phyloP scores from a whole-genome alignment of 1,284 basidiomycete species.

The Apiotrichum laibachii region DNA sequence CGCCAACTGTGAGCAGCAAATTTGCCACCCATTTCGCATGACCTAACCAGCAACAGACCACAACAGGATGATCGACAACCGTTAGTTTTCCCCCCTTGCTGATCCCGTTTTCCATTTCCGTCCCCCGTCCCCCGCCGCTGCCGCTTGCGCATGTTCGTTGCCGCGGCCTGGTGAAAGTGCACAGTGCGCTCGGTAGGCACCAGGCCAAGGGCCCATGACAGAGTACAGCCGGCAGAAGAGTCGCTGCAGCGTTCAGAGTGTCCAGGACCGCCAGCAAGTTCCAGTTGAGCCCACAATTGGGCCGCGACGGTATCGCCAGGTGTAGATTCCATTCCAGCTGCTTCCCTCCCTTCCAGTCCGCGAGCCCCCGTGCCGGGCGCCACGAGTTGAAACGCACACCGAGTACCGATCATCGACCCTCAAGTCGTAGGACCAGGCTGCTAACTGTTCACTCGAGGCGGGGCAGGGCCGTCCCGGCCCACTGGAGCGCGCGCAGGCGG shows the following conservation, averaged over 20 bases:
- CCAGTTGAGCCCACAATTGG: no score
- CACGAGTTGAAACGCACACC: no score
- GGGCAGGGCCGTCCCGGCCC: neutral
- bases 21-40: neutral
- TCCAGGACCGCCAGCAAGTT: no score
- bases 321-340: no score
- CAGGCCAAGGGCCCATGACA: constrained; percentile 3
- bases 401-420: neutral
- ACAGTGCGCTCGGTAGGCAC: neutral
- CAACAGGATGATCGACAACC: constrained; percentile 98
- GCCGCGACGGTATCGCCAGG: no score
- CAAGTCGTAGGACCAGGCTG: neutral
- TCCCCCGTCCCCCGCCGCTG: constrained; percentile 12
- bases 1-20: constrained; percentile 61
- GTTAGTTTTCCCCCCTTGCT: constrained; percentile 67
- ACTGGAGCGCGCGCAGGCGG: no score
- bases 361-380: no score
- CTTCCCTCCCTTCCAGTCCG: no score
- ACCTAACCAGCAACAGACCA: constrained; percentile 61
- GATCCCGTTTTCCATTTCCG: neutral
- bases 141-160: neutral
- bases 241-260: neutral
- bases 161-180: constrained; percentile 7
- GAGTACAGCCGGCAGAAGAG: neutral
- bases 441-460: neutral